A percentile compares a stretch with the other conserved stretches of the same genome.
These are phyloP conservation scores for Penicillium bialowiezense DNA, from an alignment of 495 filamentous ascomycete genomes.

Conservation along the genomic window DNA sequence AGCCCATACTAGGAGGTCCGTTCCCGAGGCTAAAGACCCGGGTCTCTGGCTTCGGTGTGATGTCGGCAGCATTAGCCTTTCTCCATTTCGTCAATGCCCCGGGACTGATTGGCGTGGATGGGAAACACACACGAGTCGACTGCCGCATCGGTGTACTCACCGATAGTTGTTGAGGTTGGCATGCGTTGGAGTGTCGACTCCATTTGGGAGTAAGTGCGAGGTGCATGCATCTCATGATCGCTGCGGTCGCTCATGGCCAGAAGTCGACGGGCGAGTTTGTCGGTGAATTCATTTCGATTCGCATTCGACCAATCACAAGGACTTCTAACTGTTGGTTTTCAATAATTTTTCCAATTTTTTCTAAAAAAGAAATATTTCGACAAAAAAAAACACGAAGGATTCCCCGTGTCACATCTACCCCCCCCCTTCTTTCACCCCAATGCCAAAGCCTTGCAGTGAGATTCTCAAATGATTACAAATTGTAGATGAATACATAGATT, in stretches of 20 bases:
- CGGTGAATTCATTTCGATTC: background rate
- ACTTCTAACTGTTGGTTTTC: constrained; percentile 2
- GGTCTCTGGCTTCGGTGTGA: constrained; percentile 20
- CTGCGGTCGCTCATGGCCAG: constrained; percentile 4
- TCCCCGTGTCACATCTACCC: constrained; percentile 2
- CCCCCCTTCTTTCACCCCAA: background rate
- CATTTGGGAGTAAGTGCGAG: background rate
- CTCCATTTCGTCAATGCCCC: constrained; percentile 11
- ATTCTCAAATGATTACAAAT: background rate
- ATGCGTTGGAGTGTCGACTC: background rate
- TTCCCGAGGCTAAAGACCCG: constrained; percentile 15
- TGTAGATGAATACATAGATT: background rate
- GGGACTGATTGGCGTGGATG: constrained; percentile 10
- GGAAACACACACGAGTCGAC: background rate
- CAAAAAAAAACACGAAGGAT: background rate
- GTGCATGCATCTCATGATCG: constrained; percentile 1
- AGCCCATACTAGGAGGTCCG: constrained; percentile 4
- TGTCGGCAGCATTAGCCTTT: constrained; percentile 19
- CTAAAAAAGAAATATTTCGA: too few relatives aligned
- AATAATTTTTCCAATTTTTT: background rate
- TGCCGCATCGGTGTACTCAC: background rate
- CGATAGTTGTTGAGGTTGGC: background rate
- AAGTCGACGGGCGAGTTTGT: background rate
- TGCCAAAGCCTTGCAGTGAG: background rate
- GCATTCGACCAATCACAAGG: background rate